Evolutionary conservation across 306 rosid species (phyloP), one percentile per base, ranked within the genome.

Genomic region (Quercus glauca): DNA sequence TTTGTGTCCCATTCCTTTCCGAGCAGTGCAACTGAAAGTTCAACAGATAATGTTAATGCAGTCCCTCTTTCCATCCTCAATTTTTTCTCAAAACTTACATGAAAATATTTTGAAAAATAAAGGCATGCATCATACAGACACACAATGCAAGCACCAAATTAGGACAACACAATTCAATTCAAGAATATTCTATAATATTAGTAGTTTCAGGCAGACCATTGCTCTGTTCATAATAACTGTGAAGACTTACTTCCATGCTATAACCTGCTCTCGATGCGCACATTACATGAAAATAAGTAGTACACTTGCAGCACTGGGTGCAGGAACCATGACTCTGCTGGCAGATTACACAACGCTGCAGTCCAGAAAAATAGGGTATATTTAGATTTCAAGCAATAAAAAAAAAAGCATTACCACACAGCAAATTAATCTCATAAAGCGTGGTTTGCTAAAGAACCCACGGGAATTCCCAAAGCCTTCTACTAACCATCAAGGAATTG

Each of bases 191-290:
- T 7, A 41, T 41, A 41, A 82, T 58, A 23, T 43, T 23, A 56
- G 63, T 43, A 55, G 69, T 37, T 75, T 61, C 51, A 20, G 14
- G 17, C 17, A 49, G 37, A 77, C 31, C 52, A 73, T 55, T 33
- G 71, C 57, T 52, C 73, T 33, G 45, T 41, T 78, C 73, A 79
- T 67, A 55, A 64, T 65, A 88, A 69, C 6, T 57, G 45, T 12
- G 20, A 68, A 75, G 70, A 83, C 97, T 91, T 88, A 90, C 99
- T 83, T 95, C 99, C 97, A 90, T 95, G 89, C 86, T 83, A 84
- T 95, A 95, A 70, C 99, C 99, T 6, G 98, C 96, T 86, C 88
- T 95, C 64, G 93, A 86, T 41, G 99, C 99, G 59, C 99, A 95
- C 84, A 79, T 91, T 74, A 84, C 87, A 71, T 93, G 99, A 83